Evolutionary conservation across 306 rosid species (phyloP), one percentile per base, ranked within the genome.

Genomic region (Prunus padus): DNA sequence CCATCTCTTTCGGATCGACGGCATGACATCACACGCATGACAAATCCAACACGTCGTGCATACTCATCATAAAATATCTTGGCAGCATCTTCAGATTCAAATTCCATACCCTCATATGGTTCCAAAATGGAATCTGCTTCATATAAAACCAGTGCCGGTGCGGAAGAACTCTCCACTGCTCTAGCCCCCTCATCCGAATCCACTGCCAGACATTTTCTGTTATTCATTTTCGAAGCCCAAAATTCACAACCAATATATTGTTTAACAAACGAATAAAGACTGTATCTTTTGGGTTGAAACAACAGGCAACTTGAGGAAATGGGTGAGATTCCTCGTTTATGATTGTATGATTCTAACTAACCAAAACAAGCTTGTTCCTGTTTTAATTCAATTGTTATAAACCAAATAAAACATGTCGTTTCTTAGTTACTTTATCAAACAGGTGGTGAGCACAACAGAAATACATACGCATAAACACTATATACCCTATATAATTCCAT

Each of bases 1-100:
- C 98, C 98, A 82, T 94, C 98, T 83, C 90, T 88, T 73, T 94
- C 98, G 37, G 98, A 94, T 31, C 98, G 96, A 60, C 97, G 96
- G 55, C 98, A 91, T 54, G 98, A 91, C 98, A 94, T 94, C 65
- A 94, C 98, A 6, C 96, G 97, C 97, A 94, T 94, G 69, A 89
- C 97, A 84, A 94, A 94, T 72, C 98, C 97, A 45, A 94, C 65
- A 28, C 55, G 85, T 12, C 96, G 87, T 15, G 98, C 88, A 79
- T 94, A 94, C 78, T 94, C 96, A 75, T 94, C 98, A 65, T 94
- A 94, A 80, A 94, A 94, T 68, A 94, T 85, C 83, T 91, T 94
- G 67, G 96, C 98, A 81, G 95, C 94, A 85, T 94, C 98, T 87
- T 94, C 98, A 65, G 98, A 89, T 51, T 85, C 94, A 68, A 94